Percentiles rank a stretch among this genome's conserved stretches.
phyloP scores from a whole-genome alignment of 441 rosid species.

The Arabidopsis lyrata region DNA sequence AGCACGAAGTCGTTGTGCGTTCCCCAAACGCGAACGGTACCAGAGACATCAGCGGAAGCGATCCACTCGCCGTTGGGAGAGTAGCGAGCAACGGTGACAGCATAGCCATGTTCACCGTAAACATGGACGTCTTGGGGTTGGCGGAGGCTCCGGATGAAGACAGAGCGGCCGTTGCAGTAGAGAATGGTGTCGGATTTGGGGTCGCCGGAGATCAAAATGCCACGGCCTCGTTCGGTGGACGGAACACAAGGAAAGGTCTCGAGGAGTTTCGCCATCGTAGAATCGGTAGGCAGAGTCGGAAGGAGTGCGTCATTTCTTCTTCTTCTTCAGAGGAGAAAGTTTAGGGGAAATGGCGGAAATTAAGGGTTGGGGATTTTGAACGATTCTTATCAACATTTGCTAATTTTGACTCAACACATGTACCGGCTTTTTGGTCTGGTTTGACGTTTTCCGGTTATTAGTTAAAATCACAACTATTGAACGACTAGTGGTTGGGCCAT shows the following conservation, averaged over 20 bases:
- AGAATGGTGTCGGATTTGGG: conserved; percentile 74
- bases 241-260: conserved; percentile 66
- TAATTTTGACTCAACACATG: neutral
- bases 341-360: neutral
- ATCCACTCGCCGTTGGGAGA: conserved; percentile 99
- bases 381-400: neutral
- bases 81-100: conserved; percentile 87
- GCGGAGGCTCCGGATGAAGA: conserved; percentile 70
- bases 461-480: too few relatives aligned
- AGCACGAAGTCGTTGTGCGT: conserved; percentile 77
- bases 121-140: conserved; percentile 74
- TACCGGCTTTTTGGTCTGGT: neutral
- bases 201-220: conserved; percentile 79
- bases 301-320: conserved; percentile 14
- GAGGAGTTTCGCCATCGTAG: conserved; percentile 39
- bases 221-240: conserved; percentile 89
- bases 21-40: conserved; percentile 92
- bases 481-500: too few relatives aligned
- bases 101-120: conserved; percentile 87
- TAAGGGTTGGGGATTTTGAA: conserved; percentile 14
- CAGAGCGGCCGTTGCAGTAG: conserved; percentile 85
- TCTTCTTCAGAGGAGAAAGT: neutral
- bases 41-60: conserved; percentile 89
- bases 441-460: neutral
- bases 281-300: neutral